Base-by-base conservation (phyloP, 2,329 filamentous ascomycete species). In the Ophiostoma perfectum region DNA sequence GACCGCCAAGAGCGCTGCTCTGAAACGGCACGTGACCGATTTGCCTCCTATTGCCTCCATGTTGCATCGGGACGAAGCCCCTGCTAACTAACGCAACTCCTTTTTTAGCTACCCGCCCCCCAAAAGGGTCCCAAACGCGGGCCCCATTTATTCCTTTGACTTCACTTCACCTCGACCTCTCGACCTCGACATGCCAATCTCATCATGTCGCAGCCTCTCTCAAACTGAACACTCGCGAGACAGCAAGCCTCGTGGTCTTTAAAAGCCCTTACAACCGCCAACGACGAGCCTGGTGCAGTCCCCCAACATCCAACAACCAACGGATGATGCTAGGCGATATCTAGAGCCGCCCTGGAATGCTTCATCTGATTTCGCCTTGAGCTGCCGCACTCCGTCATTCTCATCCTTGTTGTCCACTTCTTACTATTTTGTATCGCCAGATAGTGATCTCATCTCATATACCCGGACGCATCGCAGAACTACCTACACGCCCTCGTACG, bases 21-120 rank as follows among this genome's bases (percentile, higher is more conserved):
- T 66, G 65, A 66, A 66, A 66, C 65, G 49, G 18, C 65, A 66
- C 65, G 65, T 66, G 65, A 66, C 45, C 27, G 14, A 47, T 41
- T 16, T 41, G 42, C 42, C 42, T 44, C 8, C 42, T 9, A 12
- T 45, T 8, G 7, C 42, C 42, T 45, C n/a, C 49, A 27, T 55
- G 49, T 27, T 27, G 7, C 49, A 55, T 55, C 49, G 27, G 18
- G 49, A 55, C 49, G 49, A 18, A 55, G 49, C 49, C 18, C 49
- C 49, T 55, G 49, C 49, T 55, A n/a, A n/a, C 49, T 55, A 18
- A 12, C 45, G n/a, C 45, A 36, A 55, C 49, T 55, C 49, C 49
- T 55, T 55, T 49, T 27, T 55, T 18, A 60, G 38, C 27, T 60
- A 60, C 55, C 55, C 55, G 55, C 55, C 55, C 27, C 49, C 49